These are phyloP conservation scores for Mycena polygramma DNA, from an alignment of 768 basidiomycete species.

Conservation along the genomic window DNA sequence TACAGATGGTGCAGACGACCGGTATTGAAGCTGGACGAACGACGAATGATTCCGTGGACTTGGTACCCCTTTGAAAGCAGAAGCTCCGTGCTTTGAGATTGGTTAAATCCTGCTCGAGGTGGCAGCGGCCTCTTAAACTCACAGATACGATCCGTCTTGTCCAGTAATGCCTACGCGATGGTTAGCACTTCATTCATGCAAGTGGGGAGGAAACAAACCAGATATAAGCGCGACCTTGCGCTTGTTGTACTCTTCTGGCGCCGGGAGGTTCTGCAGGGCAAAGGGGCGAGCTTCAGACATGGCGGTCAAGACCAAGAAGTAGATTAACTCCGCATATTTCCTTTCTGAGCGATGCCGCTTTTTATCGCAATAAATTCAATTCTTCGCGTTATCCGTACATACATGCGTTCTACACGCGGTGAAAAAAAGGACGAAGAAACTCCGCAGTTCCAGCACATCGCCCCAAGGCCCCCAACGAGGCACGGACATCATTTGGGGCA, in stretches of 20 bases:
- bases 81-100: constrained; percentile 75
- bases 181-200: constrained; percentile 29
- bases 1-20: constrained; percentile 94
- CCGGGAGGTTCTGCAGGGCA: constrained; percentile 65
- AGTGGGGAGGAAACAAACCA: constrained; percentile 61
- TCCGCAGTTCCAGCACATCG: not conserved
- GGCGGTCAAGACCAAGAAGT: constrained; percentile 38
- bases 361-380: too few species aligned
- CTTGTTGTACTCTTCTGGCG: constrained; percentile 87
- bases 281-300: constrained; percentile 65
- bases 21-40: constrained; percentile 98
- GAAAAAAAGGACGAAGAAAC: not conserved
- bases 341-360: too few species aligned
- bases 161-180: constrained; percentile 85
- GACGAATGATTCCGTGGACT: constrained; percentile 96
- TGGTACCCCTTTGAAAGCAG: constrained; percentile 90
- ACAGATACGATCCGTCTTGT: constrained; percentile 97
- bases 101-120: constrained; percentile 17
- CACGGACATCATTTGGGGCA: not conserved
- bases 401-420: constrained; percentile 11
- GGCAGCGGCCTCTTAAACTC: constrained; percentile 47
- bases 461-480: not conserved
- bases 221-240: constrained; percentile 96
- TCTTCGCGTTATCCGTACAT: not conserved
- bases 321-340: too few species aligned